These are phyloP conservation scores for Fusarium sp. DNA, from an alignment of 2,329 filamentous ascomycete genomes.

Conservation along the genomic window DNA sequence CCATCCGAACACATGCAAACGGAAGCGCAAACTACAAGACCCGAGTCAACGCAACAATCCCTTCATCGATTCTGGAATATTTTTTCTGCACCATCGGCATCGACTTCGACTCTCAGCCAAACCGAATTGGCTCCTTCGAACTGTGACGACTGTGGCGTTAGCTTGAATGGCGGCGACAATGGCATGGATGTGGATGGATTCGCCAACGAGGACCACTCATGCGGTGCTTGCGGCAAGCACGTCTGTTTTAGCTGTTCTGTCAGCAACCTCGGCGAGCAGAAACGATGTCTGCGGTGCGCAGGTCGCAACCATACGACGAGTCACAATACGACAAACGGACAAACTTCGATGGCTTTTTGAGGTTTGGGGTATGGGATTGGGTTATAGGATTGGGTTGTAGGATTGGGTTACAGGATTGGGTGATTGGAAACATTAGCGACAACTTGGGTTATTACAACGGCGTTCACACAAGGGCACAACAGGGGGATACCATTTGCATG, in stretches of 20 bases:
- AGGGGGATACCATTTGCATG: slow-evolving; percentile 32
- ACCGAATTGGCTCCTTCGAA: slow-evolving; percentile 46
- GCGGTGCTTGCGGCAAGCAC: slow-evolving; percentile 64
- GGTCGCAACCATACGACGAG: slow-evolving; percentile 49
- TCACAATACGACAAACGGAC: slow-evolving; percentile 33
- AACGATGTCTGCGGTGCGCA: slow-evolving; percentile 66
- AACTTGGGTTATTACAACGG: background rate
- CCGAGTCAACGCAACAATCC: slow-evolving; percentile 58
- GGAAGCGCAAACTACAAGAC: slow-evolving; percentile 3
- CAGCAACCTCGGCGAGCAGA: slow-evolving; percentile 66
- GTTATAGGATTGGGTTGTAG: background rate
- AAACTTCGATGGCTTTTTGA: slow-evolving; percentile 42
- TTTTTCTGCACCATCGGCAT: slow-evolving; percentile 51
- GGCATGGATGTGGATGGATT: slow-evolving; percentile 56
- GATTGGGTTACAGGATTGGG: background rate
- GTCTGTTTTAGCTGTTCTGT: slow-evolving; percentile 71
- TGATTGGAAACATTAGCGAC: background rate
- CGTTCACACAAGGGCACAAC: slow-evolving; percentile 15
- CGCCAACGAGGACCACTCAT: slow-evolving; percentile 51
- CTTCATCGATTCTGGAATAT: slow-evolving; percentile 73
- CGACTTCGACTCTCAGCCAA: slow-evolving; percentile 39
- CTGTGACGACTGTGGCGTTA: slow-evolving; percentile 67
- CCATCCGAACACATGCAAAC: slow-evolving; percentile 19
- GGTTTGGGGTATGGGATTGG: too few species aligned
- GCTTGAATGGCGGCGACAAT: slow-evolving; percentile 43